Percentiles rank a stretch among this genome's conserved stretches.
phyloP scores from a whole-genome alignment of 805 yeast genomes.

The Hanseniaspora guilliermondii region DNA sequence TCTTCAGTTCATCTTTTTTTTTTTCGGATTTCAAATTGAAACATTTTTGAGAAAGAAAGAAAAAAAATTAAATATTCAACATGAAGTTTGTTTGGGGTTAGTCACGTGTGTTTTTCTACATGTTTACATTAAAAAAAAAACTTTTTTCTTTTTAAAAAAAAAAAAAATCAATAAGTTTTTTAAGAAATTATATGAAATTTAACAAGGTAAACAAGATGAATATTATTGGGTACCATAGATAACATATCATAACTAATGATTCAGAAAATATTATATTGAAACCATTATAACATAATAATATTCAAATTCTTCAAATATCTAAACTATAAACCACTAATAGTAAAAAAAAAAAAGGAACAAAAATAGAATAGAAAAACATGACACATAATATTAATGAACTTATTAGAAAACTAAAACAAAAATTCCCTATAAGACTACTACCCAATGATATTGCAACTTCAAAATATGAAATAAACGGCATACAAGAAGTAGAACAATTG shows the following conservation, averaged over 20 bases:
- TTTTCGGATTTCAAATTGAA: too few relatives aligned
- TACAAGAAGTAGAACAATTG: neutral
- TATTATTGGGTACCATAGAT: too few relatives aligned
- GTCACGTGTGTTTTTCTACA: too few relatives aligned
- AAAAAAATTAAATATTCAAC: too few relatives aligned
- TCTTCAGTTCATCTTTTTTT: neutral
- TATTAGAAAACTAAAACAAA: constrained; percentile 1
- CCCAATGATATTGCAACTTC: neutral
- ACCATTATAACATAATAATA: too few relatives aligned
- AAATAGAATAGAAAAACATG: neutral
- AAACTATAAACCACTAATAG: neutral
- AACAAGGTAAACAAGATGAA: too few relatives aligned
- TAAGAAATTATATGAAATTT: too few relatives aligned
- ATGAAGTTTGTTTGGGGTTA: too few relatives aligned
- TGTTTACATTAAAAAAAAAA: neutral
- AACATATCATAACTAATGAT: too few relatives aligned
- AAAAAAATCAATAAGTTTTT: neutral
- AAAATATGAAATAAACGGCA: neutral
- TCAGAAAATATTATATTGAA: too few relatives aligned
- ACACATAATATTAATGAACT: neutral
- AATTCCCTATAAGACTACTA: neutral
- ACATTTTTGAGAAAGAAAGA: neutral
- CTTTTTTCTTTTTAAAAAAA: neutral
- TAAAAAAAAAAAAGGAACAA: neutral
- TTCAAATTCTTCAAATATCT: too few relatives aligned